Evolutionary conservation across 2,329 filamentous ascomycete species (phyloP).

Genomic region (Arthroderma uncinatum): DNA sequence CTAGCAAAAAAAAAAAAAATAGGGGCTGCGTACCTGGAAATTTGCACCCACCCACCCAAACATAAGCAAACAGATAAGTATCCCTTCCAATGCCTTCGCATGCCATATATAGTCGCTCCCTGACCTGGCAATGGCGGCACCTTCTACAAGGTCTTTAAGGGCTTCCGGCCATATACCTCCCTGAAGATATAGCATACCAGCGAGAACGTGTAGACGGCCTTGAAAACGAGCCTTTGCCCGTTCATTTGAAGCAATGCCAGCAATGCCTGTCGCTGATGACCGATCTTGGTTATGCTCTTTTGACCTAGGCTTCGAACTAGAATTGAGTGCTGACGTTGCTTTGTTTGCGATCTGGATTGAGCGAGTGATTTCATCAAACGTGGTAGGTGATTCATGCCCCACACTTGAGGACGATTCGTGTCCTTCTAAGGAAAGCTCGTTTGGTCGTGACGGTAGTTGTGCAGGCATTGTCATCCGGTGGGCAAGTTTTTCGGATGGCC

Average conservation of each 20-base stretch:
- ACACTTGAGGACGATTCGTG: constrained; percentile 25
- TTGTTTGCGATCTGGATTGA: constrained; percentile 32
- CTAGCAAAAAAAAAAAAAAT: background rate
- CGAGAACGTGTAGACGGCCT: constrained; percentile 63
- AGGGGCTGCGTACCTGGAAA: constrained; percentile 42
- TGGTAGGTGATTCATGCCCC: constrained; percentile 39
- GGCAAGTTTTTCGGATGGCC: constrained; percentile 46
- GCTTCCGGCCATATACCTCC: constrained; percentile 86
- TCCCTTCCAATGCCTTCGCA: constrained; percentile 83
- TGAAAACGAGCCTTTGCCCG: constrained; percentile 70
- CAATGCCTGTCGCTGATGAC: constrained; percentile 56
- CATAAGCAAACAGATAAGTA: constrained; percentile 69
- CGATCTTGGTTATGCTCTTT: constrained; percentile 51
- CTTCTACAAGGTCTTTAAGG: constrained; percentile 69
- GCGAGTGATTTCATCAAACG: constrained; percentile 43
- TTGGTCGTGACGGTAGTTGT: constrained; percentile 39
- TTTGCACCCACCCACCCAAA: constrained; percentile 74
- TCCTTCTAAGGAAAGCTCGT: constrained; percentile 27
- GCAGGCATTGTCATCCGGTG: constrained; percentile 74
- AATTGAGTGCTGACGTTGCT: constrained; percentile 29
- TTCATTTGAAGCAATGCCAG: constrained; percentile 59
- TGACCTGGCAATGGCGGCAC: constrained; percentile 62
- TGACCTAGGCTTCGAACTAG: constrained; percentile 31
- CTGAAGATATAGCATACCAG: constrained; percentile 78
- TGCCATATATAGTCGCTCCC: constrained; percentile 95